Base-by-base conservation (phyloP, 495 filamentous ascomycete genomes). In the Daldinia caldariorum region DNA sequence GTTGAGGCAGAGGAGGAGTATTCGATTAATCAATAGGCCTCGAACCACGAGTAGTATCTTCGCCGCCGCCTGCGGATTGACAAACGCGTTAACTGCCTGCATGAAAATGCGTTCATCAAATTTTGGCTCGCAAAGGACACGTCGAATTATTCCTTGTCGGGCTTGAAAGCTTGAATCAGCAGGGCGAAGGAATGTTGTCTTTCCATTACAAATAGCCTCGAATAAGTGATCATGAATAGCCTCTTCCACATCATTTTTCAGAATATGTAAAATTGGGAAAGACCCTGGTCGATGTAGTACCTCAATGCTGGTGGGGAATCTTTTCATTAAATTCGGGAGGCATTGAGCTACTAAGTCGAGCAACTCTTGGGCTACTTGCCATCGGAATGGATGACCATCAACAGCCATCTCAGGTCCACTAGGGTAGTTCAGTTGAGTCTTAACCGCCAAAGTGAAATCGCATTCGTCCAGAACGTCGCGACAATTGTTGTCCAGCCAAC, bases 381-480 rank as follows among this genome's bases (percentile, higher is more conserved):
- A 87, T 2, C 84, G 81, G 37, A 82, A 79, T 0, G 84, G 84
- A 57, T 84, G 75, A 7, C 84, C 83, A 69, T 87, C 84, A 0
- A 87, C 78, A 3, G 78, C 68, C 69, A 78, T 78, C 50, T 85
- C 82, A 1, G 80, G 70, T 0, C 85, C 85, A 4, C 79, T 80
- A 0, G 85, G 85, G 50, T 86, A 87, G 49, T 82, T 84, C 0
- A 84, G 74, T 63, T 84, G 82, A 0, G 82, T 83, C 32, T 79
- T 79, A 0, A 83, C 78, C 0, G 84, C 79, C 8, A 89, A 67
- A 0, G 83, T 86, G 32, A 81, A 81, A 59, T 89, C 87, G 6
- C 80, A 86, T 61, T 89, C 87, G 67, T 89, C 87, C 0, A 89
- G 70, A 0, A 89, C 75, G 72, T 89, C 87, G 9, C 85, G 80